Percentiles rank a stretch among this genome's conserved stretches.
These are phyloP conservation scores for Wickerhamiella pararugosa DNA, from an alignment of 1,139 yeast species.

Conservation along the genomic window DNA sequence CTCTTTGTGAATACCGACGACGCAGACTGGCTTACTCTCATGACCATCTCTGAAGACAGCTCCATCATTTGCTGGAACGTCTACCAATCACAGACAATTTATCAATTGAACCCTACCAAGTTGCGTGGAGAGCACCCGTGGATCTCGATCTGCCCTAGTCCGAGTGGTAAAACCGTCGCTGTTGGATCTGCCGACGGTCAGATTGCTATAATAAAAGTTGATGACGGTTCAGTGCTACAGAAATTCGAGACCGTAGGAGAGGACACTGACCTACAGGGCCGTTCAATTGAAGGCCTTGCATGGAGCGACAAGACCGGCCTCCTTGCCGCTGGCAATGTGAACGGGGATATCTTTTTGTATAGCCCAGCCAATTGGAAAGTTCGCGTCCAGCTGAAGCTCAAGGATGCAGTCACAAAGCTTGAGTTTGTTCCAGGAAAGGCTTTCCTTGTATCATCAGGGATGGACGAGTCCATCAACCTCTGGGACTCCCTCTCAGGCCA, in stretches of 20 bases:
- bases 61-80: slow-evolving; percentile 83
- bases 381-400: slow-evolving; percentile 51
- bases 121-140: slow-evolving; percentile 67
- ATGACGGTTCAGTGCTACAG: slow-evolving; percentile 55
- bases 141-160: slow-evolving; percentile 53
- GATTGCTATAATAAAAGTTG: slow-evolving; percentile 57
- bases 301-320: slow-evolving; percentile 57
- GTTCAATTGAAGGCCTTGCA: slow-evolving; percentile 70
- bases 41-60: slow-evolving; percentile 81
- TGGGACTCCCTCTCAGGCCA: slow-evolving; percentile 85
- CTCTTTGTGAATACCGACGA: slow-evolving; percentile 50
- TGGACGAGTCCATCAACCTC: slow-evolving; percentile 73
- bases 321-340: slow-evolving; percentile 77
- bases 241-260: slow-evolving; percentile 37
- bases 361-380: slow-evolving; percentile 81
- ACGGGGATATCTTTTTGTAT: slow-evolving; percentile 69
- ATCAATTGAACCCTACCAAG: slow-evolving; percentile 44
- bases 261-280: slow-evolving; percentile 45
- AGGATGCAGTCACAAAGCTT: slow-evolving; percentile 74
- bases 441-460: slow-evolving; percentile 51
- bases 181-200: slow-evolving; percentile 83
- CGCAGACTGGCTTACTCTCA: slow-evolving; percentile 44
- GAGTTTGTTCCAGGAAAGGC: slow-evolving; percentile 47
- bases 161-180: slow-evolving; percentile 34
- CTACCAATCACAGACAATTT: slow-evolving; percentile 50